Percentiles rank a stretch among this genome's conserved stretches.
These are phyloP conservation scores for Nepenthes alata DNA, from an alignment of 179 eudicot species.

Conservation along the genomic window DNA sequence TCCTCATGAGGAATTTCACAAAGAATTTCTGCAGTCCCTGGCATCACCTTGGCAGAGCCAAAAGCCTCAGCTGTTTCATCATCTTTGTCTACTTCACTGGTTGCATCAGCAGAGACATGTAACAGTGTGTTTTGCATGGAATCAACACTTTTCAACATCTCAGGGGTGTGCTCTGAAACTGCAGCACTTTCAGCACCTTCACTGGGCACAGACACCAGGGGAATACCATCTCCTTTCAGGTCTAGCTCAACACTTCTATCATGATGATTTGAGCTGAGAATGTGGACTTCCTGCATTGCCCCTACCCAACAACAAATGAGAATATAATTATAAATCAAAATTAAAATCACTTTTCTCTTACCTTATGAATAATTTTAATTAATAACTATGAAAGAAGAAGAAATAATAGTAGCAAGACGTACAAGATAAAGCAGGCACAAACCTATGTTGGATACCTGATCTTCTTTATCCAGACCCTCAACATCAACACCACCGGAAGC, in stretches of 20 bases:
- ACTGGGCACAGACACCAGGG: constrained; percentile 11
- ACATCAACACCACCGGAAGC: constrained; percentile 18
- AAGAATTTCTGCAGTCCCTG: constrained; percentile 9
- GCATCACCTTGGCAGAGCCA: constrained; percentile 12
- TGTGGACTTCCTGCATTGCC: constrained; percentile 74
- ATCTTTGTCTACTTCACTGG: constrained; percentile 15
- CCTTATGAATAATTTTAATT: neutral
- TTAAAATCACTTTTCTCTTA: constrained; percentile 1
- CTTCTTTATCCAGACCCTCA: constrained; percentile 25
- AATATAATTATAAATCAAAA: constrained; percentile 30
- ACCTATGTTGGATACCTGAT: constrained; percentile 84
- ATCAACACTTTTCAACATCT: constrained; percentile 5
- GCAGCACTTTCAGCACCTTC: constrained; percentile 13
- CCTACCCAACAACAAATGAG: constrained; percentile 69
- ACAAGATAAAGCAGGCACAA: constrained; percentile 47
- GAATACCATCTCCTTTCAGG: constrained; percentile 19
- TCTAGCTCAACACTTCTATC: constrained; percentile 23
- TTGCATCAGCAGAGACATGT: constrained; percentile 15
- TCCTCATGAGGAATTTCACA: constrained; percentile 9
- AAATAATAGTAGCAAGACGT: constrained; percentile 1
- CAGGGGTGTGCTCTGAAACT: constrained; percentile 9
- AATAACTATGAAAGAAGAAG: neutral
- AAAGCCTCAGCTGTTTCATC: constrained; percentile 13
- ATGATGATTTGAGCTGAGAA: constrained; percentile 20
- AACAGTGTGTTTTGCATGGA: constrained; percentile 13